These are phyloP conservation scores for Keithomyces neogunnii DNA, from an alignment of 2,329 filamentous ascomycete species.

Conservation along the genomic window DNA sequence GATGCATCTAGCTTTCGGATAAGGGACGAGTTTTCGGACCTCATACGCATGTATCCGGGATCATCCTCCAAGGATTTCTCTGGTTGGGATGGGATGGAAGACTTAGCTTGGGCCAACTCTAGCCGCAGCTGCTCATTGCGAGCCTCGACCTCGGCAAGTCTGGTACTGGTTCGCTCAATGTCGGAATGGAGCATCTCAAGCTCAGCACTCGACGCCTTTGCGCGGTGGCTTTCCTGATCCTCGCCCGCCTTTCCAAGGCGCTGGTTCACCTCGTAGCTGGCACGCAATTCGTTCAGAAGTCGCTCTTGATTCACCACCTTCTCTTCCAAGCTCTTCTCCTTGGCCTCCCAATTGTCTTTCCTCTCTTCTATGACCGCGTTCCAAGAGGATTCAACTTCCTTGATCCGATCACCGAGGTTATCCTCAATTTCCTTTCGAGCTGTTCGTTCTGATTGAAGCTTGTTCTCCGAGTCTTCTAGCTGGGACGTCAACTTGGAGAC, in stretches of 20 bases:
- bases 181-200: slow-evolving; percentile 90
- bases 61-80: slow-evolving; percentile 72
- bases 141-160: slow-evolving; percentile 84
- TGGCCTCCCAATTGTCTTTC: slow-evolving; percentile 91
- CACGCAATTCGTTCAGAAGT: slow-evolving; percentile 87
- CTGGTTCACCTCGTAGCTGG: slow-evolving; percentile 93
- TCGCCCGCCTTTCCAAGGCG: slow-evolving; percentile 69
- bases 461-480: slow-evolving; percentile 73
- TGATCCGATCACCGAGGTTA: slow-evolving; percentile 68
- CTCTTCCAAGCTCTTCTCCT: slow-evolving; percentile 83
- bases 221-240: slow-evolving; percentile 45
- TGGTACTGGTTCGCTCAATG: slow-evolving; percentile 76
- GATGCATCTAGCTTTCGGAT: slow-evolving; percentile 79
- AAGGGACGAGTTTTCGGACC: slow-evolving; percentile 88
- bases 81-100: slow-evolving; percentile 51
- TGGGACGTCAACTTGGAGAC: slow-evolving; percentile 69
- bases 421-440: slow-evolving; percentile 69
- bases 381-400: slow-evolving; percentile 88
- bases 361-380: slow-evolving; percentile 84
- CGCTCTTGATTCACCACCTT: slow-evolving; percentile 93
- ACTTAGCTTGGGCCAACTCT: slow-evolving; percentile 83
- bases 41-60: slow-evolving; percentile 75
- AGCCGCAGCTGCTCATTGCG: slow-evolving; percentile 89
- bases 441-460: slow-evolving; percentile 68
- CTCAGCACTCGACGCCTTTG: slow-evolving; percentile 74